Conservation (phyloP, 2,329 filamentous ascomycete genomes). For the Sarocladium brachiariae region DNA sequence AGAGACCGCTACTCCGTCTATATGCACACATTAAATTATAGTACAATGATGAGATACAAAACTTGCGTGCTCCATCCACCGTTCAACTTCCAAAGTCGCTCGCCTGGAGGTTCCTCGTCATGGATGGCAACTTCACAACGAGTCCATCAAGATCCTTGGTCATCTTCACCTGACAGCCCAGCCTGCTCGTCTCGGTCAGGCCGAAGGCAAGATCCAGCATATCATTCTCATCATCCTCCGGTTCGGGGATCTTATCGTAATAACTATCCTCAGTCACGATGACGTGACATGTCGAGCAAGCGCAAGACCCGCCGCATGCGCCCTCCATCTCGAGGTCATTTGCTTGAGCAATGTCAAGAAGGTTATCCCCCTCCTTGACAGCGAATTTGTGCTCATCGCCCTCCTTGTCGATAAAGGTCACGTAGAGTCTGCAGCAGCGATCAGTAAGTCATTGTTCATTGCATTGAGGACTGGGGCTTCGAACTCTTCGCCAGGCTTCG, state of each 20-base stretch:
- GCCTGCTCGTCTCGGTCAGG: constrained; percentile 72
- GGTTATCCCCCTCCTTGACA: constrained; percentile 81
- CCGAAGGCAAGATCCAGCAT: constrained; percentile 90
- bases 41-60: constrained; percentile 2
- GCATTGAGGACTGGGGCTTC: constrained; percentile 23
- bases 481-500: constrained; percentile 88
- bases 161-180: constrained; percentile 92
- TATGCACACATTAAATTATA: constrained; percentile 6
- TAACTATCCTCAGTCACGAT: constrained; percentile 68
- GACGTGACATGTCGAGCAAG: constrained; percentile 88
- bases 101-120: constrained; percentile 93
- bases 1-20: constrained; percentile 1
- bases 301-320: constrained; percentile 89
- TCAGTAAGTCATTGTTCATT: background rate
- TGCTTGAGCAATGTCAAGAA: constrained; percentile 90
- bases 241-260: constrained; percentile 73
- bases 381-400: constrained; percentile 67
- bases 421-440: constrained; percentile 55
- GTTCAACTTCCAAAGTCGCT: constrained; percentile 62
- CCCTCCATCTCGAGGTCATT: constrained; percentile 98
- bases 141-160: constrained; percentile 82
- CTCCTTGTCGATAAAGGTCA: constrained; percentile 94
- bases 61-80: background rate
- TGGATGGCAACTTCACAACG: constrained; percentile 75
- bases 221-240: constrained; percentile 77